A percentile compares a stretch with the other conserved stretches of the same genome.
Conservation (phyloP, 2,329 filamentous ascomycete genomes). For the Calonectria hawksworthii region DNA sequence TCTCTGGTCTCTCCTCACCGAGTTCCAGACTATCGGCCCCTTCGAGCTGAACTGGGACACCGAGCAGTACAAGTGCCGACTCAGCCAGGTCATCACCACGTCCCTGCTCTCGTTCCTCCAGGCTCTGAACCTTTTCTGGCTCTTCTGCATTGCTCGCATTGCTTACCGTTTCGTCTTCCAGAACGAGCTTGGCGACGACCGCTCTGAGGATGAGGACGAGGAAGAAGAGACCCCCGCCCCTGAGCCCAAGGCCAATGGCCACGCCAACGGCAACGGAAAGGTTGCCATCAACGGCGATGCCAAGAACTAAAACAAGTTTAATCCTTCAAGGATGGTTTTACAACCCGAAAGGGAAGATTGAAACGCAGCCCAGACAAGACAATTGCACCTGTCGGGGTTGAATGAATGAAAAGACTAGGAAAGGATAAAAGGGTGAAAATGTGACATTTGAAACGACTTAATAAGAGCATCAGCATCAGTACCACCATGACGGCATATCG, state of each 20-base stretch:
- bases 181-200: slow-evolving; percentile 76
- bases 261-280: slow-evolving; percentile 37
- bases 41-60: slow-evolving; percentile 83
- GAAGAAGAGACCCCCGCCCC: slow-evolving; percentile 61
- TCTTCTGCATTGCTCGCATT: slow-evolving; percentile 82
- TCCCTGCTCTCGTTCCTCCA: slow-evolving; percentile 76
- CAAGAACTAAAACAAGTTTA: slow-evolving; percentile 30
- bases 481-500: slow-evolving; percentile 20
- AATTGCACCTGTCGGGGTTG: background rate
- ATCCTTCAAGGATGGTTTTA: background rate
- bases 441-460: slow-evolving; percentile 25
- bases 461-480: slow-evolving; percentile 20
- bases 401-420: slow-evolving; percentile 7
- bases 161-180: slow-evolving; percentile 78
- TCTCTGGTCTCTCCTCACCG: slow-evolving; percentile 80
- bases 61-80: slow-evolving; percentile 81
- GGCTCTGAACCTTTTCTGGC: slow-evolving; percentile 85
- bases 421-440: background rate
- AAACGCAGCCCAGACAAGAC: background rate
- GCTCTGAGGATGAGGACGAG: slow-evolving; percentile 78
- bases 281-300: slow-evolving; percentile 19
- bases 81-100: slow-evolving; percentile 78
- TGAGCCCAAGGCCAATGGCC: slow-evolving; percentile 42
- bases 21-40: slow-evolving; percentile 81
- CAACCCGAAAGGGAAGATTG: background rate